phyloP scores from a whole-genome alignment of 768 basidiomycete genomes.

The Naematelia aurantialba region DNA sequence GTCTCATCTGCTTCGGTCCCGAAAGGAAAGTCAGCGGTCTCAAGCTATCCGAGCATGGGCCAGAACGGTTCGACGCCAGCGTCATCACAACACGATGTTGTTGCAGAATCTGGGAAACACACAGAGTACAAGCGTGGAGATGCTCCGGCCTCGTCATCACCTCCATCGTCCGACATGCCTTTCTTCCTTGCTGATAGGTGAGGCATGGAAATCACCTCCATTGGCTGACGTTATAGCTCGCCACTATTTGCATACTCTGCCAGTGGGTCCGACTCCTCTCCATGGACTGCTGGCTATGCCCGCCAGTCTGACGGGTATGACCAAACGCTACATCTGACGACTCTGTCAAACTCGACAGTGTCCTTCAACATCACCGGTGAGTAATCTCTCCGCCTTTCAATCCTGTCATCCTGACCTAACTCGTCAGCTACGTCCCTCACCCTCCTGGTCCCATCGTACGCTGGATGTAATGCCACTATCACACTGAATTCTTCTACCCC shows the following conservation, averaged over 20 bases:
- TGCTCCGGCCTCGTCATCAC: background rate
- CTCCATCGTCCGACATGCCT: constrained; percentile 1
- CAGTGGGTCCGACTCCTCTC: constrained; percentile 4
- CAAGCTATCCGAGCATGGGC: too few relatives aligned
- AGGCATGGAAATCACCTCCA: background rate
- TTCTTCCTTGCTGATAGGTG: constrained; percentile 40
- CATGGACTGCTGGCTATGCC: constrained; percentile 38
- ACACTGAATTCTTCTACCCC: constrained; percentile 34
- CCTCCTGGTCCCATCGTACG: constrained; percentile 29
- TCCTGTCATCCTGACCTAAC: background rate
- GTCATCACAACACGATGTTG: too few relatives aligned
- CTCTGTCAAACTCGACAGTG: constrained; percentile 14
- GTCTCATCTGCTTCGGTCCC: too few relatives aligned
- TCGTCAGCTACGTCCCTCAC: constrained; percentile 30
- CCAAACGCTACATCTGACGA: constrained; percentile 33
- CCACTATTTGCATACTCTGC: constrained; percentile 23
- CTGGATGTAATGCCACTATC: constrained; percentile 31
- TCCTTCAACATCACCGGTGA: constrained; percentile 39
- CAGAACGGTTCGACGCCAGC: too few relatives aligned
- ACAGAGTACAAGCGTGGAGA: background rate
- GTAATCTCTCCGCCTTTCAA: background rate
- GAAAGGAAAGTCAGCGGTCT: too few relatives aligned
- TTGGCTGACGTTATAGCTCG: constrained; percentile 11
- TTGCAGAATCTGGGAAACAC: too few relatives aligned
- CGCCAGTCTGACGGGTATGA: constrained; percentile 34